phyloP scores from a whole-genome alignment of 139 green algal species.

The Yamagishiella unicocca region DNA sequence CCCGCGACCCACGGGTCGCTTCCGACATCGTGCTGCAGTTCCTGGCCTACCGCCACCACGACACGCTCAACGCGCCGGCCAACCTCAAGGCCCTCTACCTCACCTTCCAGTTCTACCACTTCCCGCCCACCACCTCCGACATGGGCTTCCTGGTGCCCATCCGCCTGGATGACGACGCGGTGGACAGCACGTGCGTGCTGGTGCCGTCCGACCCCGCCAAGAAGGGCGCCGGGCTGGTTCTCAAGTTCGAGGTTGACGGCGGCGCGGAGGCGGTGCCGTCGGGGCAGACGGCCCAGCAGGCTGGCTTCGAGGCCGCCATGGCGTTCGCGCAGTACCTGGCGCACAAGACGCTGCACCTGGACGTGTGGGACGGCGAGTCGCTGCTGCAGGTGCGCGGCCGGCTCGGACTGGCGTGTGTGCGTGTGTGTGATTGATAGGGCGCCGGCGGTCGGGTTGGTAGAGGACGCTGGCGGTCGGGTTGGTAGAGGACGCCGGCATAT shows the following conservation, averaged over 20 bases:
- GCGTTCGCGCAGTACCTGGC: constrained; percentile 71
- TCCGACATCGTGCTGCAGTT: constrained; percentile 72
- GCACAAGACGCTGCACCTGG: constrained; percentile 62
- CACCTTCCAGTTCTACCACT: constrained; percentile 79
- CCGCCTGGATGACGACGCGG: constrained; percentile 16
- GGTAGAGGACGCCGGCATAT: too few relatives aligned
- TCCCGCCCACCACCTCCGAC: constrained; percentile 63
- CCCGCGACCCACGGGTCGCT: constrained; percentile 62
- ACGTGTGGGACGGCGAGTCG: constrained; percentile 81
- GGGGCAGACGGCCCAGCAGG: constrained; percentile 50
- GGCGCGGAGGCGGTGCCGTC: constrained; percentile 46
- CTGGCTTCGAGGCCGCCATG: constrained; percentile 62
- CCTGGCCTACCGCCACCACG: constrained; percentile 58
- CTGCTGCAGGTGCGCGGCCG: constrained; percentile 75
- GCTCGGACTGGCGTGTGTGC: too few relatives aligned
- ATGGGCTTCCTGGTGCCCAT: constrained; percentile 56
- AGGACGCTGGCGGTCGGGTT: too few relatives aligned
- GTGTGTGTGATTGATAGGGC: too few relatives aligned
- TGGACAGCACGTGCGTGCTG: constrained; percentile 50
- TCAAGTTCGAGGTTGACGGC: constrained; percentile 65
- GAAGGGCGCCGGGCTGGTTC: constrained; percentile 58
- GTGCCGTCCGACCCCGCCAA: constrained; percentile 55
- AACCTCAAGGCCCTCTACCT: constrained; percentile 72
- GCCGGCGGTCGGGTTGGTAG: too few relatives aligned
- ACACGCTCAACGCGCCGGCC: constrained; percentile 61